Conservation (phyloP, 163 green algal species). For the Prototheca cutis region DNA sequence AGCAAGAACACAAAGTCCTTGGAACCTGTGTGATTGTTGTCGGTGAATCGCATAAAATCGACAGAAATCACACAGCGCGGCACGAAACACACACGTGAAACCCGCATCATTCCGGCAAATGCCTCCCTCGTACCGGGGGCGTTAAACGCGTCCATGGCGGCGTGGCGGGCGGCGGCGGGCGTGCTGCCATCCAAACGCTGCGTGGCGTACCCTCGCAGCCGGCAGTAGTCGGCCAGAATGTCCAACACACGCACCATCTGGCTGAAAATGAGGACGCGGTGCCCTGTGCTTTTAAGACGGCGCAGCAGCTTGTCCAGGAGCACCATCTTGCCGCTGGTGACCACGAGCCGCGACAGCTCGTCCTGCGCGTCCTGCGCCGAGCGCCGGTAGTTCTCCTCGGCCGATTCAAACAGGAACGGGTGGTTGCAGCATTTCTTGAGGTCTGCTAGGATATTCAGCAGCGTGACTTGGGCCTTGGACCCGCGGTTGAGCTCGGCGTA, state of each 20-base stretch:
- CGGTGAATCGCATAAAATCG: slow-evolving; percentile 38
- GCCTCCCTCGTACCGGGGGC: slow-evolving; percentile 37
- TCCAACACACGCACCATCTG: slow-evolving; percentile 96
- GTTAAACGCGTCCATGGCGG: slow-evolving; percentile 96
- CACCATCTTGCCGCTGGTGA: slow-evolving; percentile 74
- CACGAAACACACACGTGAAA: too few relatives aligned
- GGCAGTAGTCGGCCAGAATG: slow-evolving; percentile 91
- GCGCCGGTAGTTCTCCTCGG: slow-evolving; percentile 23
- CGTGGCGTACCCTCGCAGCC: slow-evolving; percentile 72
- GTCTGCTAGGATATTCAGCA: slow-evolving; percentile 93
- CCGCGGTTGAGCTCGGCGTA: slow-evolving; percentile 84
- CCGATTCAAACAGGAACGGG: slow-evolving; percentile 87
- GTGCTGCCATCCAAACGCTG: slow-evolving; percentile 92
- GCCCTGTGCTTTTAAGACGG: slow-evolving; percentile 70
- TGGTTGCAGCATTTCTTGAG: slow-evolving; percentile 98
- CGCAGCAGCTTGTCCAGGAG: slow-evolving; percentile 90
- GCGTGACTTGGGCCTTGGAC: slow-evolving; percentile 50
- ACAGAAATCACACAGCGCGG: too few relatives aligned
- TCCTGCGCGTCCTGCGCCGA: slow-evolving; percentile 10
- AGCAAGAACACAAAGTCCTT: slow-evolving; percentile 78
- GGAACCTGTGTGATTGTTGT: slow-evolving; percentile 15
- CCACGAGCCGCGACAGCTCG: slow-evolving; percentile 52
- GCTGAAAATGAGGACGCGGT: slow-evolving; percentile 90
- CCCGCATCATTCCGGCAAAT: too few relatives aligned
- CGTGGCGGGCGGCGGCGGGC: slow-evolving; percentile 56